phyloP scores from a whole-genome alignment of 1,284 basidiomycete genomes.

The Phellinidium pouzarii region DNA sequence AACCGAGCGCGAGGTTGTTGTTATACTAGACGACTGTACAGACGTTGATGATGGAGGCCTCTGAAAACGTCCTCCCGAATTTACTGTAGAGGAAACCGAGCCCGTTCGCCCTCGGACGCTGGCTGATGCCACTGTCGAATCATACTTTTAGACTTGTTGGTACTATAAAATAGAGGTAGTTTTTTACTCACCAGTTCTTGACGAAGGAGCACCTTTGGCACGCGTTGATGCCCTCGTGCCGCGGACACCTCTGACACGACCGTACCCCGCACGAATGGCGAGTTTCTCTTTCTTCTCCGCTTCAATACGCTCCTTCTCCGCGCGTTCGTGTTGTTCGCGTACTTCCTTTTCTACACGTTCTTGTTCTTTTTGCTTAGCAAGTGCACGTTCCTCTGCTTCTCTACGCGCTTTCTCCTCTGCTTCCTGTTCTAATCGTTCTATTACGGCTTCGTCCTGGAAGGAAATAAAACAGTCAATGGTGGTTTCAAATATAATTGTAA shows the following conservation, averaged over 20 bases:
- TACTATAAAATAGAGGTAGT: neutral
- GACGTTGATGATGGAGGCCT: constrained; percentile 10
- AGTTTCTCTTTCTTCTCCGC: constrained; percentile 20
- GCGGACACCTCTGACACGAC: constrained; percentile 46
- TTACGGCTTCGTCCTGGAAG: constrained; percentile 51
- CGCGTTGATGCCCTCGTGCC: constrained; percentile 47
- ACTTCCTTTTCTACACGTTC: constrained; percentile 23
- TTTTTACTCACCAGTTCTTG: constrained; percentile 8
- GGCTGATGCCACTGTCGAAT: neutral
- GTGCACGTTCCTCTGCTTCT: constrained; percentile 27
- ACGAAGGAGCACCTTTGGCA: constrained; percentile 25
- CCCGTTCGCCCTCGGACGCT: constrained; percentile 1
- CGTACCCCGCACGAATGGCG: constrained; percentile 32
- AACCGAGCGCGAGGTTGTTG: constrained; percentile 5
- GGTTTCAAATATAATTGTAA: constrained; percentile 1
- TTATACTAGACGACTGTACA: too few relatives aligned
- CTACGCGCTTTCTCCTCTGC: constrained; percentile 30
- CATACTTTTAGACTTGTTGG: too few relatives aligned
- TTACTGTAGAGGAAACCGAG: neutral
- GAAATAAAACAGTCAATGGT: neutral
- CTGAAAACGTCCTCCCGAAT: constrained; percentile 6
- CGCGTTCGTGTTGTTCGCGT: constrained; percentile 22
- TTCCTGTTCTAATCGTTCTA: constrained; percentile 44
- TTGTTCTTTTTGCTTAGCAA: constrained; percentile 7
- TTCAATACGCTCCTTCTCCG: constrained; percentile 18